These are phyloP conservation scores for Aspergillus leporis DNA, from an alignment of 495 filamentous ascomycete genomes.

Conservation along the genomic window DNA sequence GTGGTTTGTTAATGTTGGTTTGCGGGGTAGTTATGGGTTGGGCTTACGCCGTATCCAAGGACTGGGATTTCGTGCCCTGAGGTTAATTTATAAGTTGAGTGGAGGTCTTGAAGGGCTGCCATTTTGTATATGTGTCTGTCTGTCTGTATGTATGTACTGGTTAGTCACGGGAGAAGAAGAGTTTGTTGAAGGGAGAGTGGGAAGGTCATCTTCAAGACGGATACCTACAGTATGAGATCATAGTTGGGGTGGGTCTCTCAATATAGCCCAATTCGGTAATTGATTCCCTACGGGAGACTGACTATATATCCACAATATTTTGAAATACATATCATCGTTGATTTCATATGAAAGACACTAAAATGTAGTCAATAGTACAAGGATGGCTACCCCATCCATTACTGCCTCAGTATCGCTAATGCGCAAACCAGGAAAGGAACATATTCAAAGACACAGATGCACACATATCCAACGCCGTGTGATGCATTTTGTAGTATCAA, in stretches of 20 bases:
- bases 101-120: conserved; percentile 28
- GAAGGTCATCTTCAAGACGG: neutral
- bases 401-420: conserved; percentile 12
- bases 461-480: conserved; percentile 12
- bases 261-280: neutral
- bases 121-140: conserved; percentile 21
- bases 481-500: conserved; percentile 12
- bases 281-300: neutral
- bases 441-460: neutral
- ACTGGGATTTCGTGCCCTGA: conserved; percentile 79
- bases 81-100: conserved; percentile 51
- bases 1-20: neutral
- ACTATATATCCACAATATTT: neutral
- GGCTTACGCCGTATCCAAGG: conserved; percentile 71
- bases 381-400: conserved; percentile 5
- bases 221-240: neutral
- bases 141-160: neutral
- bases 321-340: conserved; percentile 8
- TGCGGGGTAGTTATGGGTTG: neutral
- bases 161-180: neutral
- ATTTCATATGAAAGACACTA: conserved; percentile 7
- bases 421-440: conserved; percentile 1
- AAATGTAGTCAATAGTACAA: conserved; percentile 8
- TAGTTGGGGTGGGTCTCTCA: neutral
- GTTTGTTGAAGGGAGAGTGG: neutral